Evolutionary conservation across 2,329 filamentous ascomycete genomes (phyloP).

Genomic region (Pseudocercospora fijiensis): DNA sequence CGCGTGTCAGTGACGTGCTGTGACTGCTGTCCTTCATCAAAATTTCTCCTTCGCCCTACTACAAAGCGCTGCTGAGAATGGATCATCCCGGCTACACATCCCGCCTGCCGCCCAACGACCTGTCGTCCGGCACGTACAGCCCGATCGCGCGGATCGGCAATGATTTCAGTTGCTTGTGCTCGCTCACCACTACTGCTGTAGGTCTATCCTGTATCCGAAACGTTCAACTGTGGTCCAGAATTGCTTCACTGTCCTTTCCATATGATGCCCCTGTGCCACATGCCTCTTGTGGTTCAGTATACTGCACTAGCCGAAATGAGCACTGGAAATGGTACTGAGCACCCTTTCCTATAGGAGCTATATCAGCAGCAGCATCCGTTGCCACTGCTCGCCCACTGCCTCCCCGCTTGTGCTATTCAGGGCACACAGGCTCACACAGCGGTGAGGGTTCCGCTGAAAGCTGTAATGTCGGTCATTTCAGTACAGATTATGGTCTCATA

Average conservation of each 20-base stretch:
- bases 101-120: constrained; percentile 17
- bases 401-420: not conserved
- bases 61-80: constrained; percentile 14
- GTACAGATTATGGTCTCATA: not conserved
- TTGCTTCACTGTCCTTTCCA: not conserved
- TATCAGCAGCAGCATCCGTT: not conserved
- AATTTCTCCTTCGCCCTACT: constrained; percentile 14
- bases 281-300: not conserved
- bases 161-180: constrained; percentile 19
- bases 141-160: constrained; percentile 14
- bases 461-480: not conserved
- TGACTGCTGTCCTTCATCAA: constrained; percentile 18
- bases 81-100: constrained; percentile 21
- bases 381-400: not conserved
- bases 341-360: constrained; percentile 9
- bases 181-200: constrained; percentile 7
- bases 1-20: constrained; percentile 21
- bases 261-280: not conserved
- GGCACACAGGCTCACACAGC: not conserved
- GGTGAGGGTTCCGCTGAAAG: not conserved
- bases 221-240: not conserved
- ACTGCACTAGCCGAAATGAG: constrained; percentile 22
- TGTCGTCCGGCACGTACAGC: constrained; percentile 15
- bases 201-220: constrained; percentile 16
- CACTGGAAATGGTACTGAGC: not conserved